A percentile compares a stretch with the other conserved stretches of the same genome.
phyloP scores from a whole-genome alignment of 208 protist species.

The Leptomonas pyrrhocoris region DNA sequence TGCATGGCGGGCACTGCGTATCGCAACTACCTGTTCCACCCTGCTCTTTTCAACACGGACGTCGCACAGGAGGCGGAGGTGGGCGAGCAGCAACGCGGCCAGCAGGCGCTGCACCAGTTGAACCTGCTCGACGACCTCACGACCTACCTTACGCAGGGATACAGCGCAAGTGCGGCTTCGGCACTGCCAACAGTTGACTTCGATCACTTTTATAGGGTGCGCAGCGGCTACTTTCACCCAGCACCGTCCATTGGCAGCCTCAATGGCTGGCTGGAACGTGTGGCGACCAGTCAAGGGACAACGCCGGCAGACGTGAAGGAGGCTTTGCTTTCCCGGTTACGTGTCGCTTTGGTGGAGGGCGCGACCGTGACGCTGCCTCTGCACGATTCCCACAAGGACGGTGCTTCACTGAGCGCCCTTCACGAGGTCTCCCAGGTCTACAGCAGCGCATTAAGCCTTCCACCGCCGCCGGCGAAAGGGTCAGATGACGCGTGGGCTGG shows the following conservation, averaged over 20 bases:
- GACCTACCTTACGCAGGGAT: conserved; percentile 25
- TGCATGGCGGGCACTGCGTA: conserved; percentile 65
- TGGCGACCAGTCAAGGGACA: conserved; percentile 2
- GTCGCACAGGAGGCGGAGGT: not conserved
- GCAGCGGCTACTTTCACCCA: conserved; percentile 47
- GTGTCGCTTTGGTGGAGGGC: conserved; percentile 50
- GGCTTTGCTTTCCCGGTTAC: conserved; percentile 30
- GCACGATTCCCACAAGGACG: not conserved
- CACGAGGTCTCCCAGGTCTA: conserved; percentile 54
- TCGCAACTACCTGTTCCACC: conserved; percentile 71
- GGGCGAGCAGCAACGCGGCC: conserved; percentile 26
- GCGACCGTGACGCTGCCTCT: conserved; percentile 42
- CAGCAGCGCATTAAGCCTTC: conserved; percentile 54
- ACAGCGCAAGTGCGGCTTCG: not conserved
- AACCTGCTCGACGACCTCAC: conserved; percentile 38
- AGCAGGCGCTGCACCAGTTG: conserved; percentile 33
- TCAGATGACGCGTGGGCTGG: conserved; percentile 3
- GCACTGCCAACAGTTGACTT: conserved; percentile 9
- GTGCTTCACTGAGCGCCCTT: not conserved
- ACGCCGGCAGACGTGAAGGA: conserved; percentile 1
- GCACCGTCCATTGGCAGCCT: not conserved
- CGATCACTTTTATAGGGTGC: conserved; percentile 34
- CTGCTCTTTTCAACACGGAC: conserved; percentile 17
- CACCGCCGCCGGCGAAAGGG: not conserved
- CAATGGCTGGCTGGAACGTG: not conserved